Evolutionary conservation across 2,329 filamentous ascomycete genomes (phyloP).

Genomic region (Sclerotinia glacialis): DNA sequence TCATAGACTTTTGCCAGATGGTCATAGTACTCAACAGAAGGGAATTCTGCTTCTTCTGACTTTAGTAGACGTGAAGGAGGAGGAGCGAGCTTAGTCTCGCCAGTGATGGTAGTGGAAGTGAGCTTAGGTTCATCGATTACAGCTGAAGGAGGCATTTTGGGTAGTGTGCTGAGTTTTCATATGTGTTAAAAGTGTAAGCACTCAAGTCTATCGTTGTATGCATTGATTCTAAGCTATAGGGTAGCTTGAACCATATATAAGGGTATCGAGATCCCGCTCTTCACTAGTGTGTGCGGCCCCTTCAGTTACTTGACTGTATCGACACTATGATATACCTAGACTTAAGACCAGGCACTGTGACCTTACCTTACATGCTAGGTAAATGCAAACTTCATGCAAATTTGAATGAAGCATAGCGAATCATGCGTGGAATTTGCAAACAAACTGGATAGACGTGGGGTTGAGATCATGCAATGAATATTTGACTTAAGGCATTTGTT

Average conservation of each 20-base stretch:
- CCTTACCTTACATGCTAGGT: neutral
- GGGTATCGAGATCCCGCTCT: neutral
- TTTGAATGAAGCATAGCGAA: neutral
- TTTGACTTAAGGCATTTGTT: neutral
- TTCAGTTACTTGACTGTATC: neutral
- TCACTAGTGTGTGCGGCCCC: neutral
- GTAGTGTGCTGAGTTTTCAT: neutral
- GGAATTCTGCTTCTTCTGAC: neutral
- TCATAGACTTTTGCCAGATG: slow-evolving; percentile 6
- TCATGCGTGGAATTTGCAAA: neutral
- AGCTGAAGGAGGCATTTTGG: neutral
- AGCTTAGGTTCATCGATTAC: neutral
- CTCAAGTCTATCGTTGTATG: neutral
- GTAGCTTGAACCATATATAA: neutral
- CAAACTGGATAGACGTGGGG: neutral
- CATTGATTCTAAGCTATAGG: neutral
- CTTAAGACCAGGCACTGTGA: neutral
- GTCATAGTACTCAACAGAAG: slow-evolving; percentile 14
- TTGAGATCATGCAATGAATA: neutral
- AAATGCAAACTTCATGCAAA: neutral
- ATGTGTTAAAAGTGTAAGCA: neutral
- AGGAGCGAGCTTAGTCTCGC: neutral
- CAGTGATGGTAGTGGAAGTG: neutral
- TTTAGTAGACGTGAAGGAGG: neutral
- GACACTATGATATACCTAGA: neutral